Evolutionary conservation across 139 green algal genomes (phyloP).

Genomic region (Parachlorella kessleri): DNA sequence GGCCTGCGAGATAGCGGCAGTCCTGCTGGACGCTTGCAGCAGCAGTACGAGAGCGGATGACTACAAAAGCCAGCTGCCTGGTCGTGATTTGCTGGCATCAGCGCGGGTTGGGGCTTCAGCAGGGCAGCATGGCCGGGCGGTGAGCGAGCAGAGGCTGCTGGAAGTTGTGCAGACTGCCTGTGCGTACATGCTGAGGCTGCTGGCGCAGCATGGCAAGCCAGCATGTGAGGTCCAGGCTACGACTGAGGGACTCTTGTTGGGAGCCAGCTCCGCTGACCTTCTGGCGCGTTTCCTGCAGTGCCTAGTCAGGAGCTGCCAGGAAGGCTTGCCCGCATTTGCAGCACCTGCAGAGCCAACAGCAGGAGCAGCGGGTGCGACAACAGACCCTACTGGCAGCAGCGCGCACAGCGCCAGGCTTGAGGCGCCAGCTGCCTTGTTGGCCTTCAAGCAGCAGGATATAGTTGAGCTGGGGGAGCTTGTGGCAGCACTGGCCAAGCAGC

Average conservation of each 20-base stretch:
- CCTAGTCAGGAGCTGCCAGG: background rate
- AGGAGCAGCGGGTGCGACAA: background rate
- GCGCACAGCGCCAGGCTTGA: too few species aligned
- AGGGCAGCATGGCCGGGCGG: background rate
- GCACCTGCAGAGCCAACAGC: background rate
- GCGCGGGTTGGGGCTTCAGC: background rate
- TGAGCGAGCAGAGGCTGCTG: background rate
- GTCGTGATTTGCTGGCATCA: too few species aligned
- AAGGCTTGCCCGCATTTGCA: background rate
- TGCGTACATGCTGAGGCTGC: conserved; percentile 2
- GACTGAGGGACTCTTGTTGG: too few species aligned
- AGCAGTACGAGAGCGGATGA: too few species aligned
- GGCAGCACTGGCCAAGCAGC: background rate
- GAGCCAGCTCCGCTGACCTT: background rate
- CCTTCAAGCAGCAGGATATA: background rate
- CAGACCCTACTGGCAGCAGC: background rate
- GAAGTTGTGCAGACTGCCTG: background rate
- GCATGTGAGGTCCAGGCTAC: too few species aligned
- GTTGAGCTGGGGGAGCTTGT: background rate
- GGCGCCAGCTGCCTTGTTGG: background rate
- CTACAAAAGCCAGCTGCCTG: too few species aligned
- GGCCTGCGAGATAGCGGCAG: background rate
- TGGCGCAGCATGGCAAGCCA: too few species aligned
- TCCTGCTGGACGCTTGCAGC: background rate
- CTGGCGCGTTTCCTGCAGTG: background rate